These are phyloP conservation scores for Talaromyces sp. DNA, from an alignment of 2,329 filamentous ascomycete species.

Conservation along the genomic window DNA sequence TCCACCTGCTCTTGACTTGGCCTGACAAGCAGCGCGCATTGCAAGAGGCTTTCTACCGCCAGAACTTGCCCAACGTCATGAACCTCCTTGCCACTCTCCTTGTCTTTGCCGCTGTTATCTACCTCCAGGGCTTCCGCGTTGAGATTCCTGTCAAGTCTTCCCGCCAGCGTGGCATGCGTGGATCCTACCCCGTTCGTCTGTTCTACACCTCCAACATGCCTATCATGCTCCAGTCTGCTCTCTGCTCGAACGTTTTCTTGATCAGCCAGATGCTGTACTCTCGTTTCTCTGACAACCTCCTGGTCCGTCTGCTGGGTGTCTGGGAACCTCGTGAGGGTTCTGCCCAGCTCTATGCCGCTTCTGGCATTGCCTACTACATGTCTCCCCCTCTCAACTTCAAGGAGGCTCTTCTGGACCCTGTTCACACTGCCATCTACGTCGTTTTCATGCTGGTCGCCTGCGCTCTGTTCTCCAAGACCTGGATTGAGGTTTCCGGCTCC, in stretches of 20 bases:
- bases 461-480: constrained; percentile 99
- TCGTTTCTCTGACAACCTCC: constrained; percentile 96
- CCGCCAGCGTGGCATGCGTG: constrained; percentile 96
- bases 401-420: constrained; percentile 91
- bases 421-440: constrained; percentile 94
- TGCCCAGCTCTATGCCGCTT: constrained; percentile 87
- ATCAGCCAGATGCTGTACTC: constrained; percentile 99
- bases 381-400: constrained; percentile 96
- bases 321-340: constrained; percentile 96
- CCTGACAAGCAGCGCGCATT: constrained; percentile 98
- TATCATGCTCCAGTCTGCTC: constrained; percentile 98
- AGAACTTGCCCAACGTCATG: constrained; percentile 99
- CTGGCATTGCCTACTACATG: constrained; percentile 99
- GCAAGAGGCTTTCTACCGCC: constrained; percentile 97
- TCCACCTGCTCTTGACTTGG: constrained; percentile 98
- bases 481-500: constrained; percentile 98
- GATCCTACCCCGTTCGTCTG: constrained; percentile 94
- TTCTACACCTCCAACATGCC: constrained; percentile 99
- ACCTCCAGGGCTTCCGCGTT: constrained; percentile 98
- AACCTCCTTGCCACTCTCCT: constrained; percentile 89
- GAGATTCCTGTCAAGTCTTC: constrained; percentile 99
- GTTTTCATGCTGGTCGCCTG: constrained; percentile 97
- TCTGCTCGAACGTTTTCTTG: constrained; percentile 98
- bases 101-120: constrained; percentile 97
- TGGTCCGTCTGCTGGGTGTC: constrained; percentile 94